A percentile compares a stretch with the other conserved stretches of the same genome.
Conservation (phyloP, 2,329 filamentous ascomycete genomes). For the Neonectria hederae region DNA sequence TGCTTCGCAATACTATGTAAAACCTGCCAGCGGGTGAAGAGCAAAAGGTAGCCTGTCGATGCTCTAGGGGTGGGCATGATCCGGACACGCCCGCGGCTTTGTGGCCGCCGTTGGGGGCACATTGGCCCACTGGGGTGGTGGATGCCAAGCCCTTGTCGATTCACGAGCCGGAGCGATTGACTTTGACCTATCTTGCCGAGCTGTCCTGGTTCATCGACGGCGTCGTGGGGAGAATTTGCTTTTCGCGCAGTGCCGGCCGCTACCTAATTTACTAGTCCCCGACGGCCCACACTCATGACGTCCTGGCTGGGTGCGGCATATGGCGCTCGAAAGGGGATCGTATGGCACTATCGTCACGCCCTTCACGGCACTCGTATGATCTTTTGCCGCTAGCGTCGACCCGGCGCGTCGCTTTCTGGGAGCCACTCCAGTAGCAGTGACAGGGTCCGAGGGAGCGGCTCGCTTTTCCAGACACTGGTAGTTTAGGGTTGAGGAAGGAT, state of each 20-base stretch:
- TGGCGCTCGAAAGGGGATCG: slow-evolving; percentile 37
- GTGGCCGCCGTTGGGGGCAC: slow-evolving; percentile 15
- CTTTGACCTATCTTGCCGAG: slow-evolving; percentile 35
- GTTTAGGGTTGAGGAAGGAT: slow-evolving; percentile 21
- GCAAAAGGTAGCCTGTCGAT: neutral
- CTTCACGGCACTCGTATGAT: slow-evolving; percentile 44
- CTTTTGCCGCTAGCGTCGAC: slow-evolving; percentile 38
- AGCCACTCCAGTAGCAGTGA: slow-evolving; percentile 35
- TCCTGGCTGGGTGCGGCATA: slow-evolving; percentile 43
- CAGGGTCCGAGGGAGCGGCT: slow-evolving; percentile 24
- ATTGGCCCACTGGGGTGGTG: slow-evolving; percentile 8
- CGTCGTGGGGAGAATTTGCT: slow-evolving; percentile 39
- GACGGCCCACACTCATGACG: slow-evolving; percentile 40
- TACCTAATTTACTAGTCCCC: slow-evolving; percentile 37
- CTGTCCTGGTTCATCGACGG: slow-evolving; percentile 25
- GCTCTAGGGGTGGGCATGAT: slow-evolving; percentile 15
- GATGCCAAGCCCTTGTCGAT: slow-evolving; percentile 39
- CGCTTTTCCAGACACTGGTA: slow-evolving; percentile 27
- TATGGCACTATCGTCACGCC: slow-evolving; percentile 31
- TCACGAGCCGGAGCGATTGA: slow-evolving; percentile 37
- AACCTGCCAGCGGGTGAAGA: slow-evolving; percentile 16
- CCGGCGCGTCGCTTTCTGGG: slow-evolving; percentile 35
- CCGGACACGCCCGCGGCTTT: slow-evolving; percentile 31
- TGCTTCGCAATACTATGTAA: slow-evolving; percentile 7
- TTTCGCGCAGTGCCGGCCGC: slow-evolving; percentile 42